Evolutionary conservation across 768 basidiomycete species (phyloP).

Genomic region (Termitomyces sp.): DNA sequence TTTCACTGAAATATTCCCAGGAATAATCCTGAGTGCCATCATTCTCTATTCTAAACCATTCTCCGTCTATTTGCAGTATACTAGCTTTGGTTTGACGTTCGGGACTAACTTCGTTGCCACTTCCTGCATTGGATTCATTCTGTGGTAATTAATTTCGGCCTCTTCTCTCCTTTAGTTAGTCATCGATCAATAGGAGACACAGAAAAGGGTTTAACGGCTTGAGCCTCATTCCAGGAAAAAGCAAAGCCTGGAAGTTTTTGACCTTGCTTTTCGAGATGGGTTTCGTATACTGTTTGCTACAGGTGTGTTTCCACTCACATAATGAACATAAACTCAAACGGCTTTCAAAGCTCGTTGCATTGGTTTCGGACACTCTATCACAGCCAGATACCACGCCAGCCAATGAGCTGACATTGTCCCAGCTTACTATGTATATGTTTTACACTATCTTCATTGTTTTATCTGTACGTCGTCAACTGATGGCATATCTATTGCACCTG

Average conservation of each 20-base stretch:
- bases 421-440: not conserved
- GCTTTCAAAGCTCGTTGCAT: not conserved
- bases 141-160: not conserved
- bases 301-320: not conserved
- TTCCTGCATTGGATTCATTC: not conserved
- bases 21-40: not conserved
- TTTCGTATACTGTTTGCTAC: not conserved
- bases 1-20: not conserved
- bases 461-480: not conserved
- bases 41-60: not conserved
- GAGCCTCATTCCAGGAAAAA: not conserved
- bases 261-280: not conserved
- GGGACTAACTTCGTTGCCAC: not conserved
- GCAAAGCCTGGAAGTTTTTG: not conserved
- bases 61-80: not conserved
- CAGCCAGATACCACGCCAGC: not conserved
- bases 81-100: not conserved
- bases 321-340: not conserved
- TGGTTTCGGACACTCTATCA: not conserved
- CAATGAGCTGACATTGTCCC: not conserved
- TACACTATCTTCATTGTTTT: not conserved
- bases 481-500: not conserved
- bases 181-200: not conserved
- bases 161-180: not conserved
- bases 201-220: not conserved